These are phyloP conservation scores for Musa beccarii DNA, from an alignment of 176 grass and related monocot species.

Conservation along the genomic window DNA sequence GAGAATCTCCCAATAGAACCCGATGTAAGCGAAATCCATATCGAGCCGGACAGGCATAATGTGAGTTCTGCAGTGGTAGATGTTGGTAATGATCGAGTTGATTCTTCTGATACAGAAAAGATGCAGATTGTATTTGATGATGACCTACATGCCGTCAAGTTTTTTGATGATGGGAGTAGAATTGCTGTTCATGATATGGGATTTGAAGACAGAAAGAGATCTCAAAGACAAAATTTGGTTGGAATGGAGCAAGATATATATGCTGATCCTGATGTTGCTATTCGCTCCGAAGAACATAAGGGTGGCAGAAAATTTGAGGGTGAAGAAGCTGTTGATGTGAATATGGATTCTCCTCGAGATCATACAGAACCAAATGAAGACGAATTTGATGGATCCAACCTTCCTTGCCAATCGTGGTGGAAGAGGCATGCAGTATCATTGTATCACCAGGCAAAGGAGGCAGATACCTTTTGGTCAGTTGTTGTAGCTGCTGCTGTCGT, in stretches of 20 bases:
- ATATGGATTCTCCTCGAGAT: not conserved
- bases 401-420: conserved; percentile 36
- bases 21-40: conserved; percentile 25
- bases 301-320: conserved; percentile 11
- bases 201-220: conserved; percentile 20
- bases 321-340: conserved; percentile 20
- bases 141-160: conserved; percentile 28
- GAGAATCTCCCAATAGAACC: conserved; percentile 75
- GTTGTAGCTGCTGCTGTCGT: conserved; percentile 65
- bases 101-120: conserved; percentile 13
- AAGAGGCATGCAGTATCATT: conserved; percentile 65
- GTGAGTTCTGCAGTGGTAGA: conserved; percentile 21
- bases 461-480: conserved; percentile 69
- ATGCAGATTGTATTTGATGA: conserved; percentile 8
- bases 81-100: conserved; percentile 9
- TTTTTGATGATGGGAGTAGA: conserved; percentile 30
- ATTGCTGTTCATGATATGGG: conserved; percentile 22
- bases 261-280: conserved; percentile 25
- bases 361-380: conserved; percentile 7
- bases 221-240: conserved; percentile 1
- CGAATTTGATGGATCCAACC: conserved; percentile 5
- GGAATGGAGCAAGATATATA: conserved; percentile 4
- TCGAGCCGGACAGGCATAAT: conserved; percentile 18
- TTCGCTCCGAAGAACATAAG: not conserved
- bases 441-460: conserved; percentile 72